phyloP scores from a whole-genome alignment of 805 yeast genomes.

The Candida glaebosa region DNA sequence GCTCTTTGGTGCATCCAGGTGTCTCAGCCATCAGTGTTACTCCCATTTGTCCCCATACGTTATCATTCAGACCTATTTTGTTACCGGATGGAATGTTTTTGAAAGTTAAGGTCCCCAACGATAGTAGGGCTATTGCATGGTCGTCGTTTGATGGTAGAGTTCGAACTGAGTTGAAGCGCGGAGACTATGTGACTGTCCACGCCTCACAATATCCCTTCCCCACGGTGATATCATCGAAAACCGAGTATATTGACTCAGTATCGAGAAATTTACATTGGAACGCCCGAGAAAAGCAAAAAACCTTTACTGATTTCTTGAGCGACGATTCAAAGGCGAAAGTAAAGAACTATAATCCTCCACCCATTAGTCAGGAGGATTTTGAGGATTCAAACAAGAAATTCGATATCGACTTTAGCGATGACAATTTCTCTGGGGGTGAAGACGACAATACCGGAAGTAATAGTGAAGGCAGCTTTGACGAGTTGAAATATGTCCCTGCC shows the following conservation, averaged over 20 bases:
- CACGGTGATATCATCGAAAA: slow-evolving; percentile 70
- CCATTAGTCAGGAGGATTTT: slow-evolving; percentile 2
- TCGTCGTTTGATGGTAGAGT: slow-evolving; percentile 94
- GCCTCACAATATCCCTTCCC: slow-evolving; percentile 95
- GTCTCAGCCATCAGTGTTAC: slow-evolving; percentile 91
- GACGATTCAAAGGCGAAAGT: slow-evolving; percentile 3
- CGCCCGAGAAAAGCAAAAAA: slow-evolving; percentile 81
- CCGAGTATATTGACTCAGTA: slow-evolving; percentile 81
- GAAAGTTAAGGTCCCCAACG: slow-evolving; percentile 72
- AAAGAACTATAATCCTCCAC: not conserved
- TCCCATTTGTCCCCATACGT: slow-evolving; percentile 94
- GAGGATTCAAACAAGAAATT: slow-evolving; percentile 10
- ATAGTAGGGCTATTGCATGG: slow-evolving; percentile 91
- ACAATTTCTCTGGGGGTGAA: slow-evolving; percentile 12
- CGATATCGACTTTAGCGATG: slow-evolving; percentile 36
- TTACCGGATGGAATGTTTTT: slow-evolving; percentile 91
- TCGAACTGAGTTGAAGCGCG: slow-evolving; percentile 73
- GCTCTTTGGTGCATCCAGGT: slow-evolving; percentile 90
- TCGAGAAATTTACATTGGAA: slow-evolving; percentile 92
- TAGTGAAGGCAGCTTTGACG: slow-evolving; percentile 20
- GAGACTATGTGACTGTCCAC: slow-evolving; percentile 79
- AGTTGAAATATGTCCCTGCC: slow-evolving; percentile 26
- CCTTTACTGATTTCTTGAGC: slow-evolving; percentile 39
- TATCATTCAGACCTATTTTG: slow-evolving; percentile 87
- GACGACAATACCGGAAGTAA: slow-evolving; percentile 1